Evolutionary conservation across 1,284 basidiomycete genomes (phyloP), one percentile per base, ranked within the genome.

Genomic region (Phylloporus sp.): DNA sequence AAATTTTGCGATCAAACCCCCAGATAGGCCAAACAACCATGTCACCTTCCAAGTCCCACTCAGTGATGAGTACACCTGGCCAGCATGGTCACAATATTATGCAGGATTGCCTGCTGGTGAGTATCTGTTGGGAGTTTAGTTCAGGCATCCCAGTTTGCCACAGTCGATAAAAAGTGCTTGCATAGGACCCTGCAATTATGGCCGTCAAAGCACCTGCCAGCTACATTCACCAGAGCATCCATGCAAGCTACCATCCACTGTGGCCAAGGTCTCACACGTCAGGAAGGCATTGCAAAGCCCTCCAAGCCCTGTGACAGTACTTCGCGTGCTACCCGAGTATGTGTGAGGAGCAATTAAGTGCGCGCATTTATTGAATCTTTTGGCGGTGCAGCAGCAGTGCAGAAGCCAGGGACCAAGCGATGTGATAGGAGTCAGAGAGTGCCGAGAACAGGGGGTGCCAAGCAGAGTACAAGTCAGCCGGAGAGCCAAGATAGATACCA

Each of bases 291-390:
- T 47, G 4, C 32, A 52, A 26, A 17, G 15, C 18, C 24, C 60
- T 28, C 42, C 26, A 12, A 44, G 44, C 31, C 42, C 62, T 57
- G 52, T 58, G 15, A 58, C 34, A 18, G 39, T 59, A 11, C 57
- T 64, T 34, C 60, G 66, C 26, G 62, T 73, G 32, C 74, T 70
- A 10, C 74, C 72, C 6, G 74, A 75, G 47, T n/a, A n/a, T n/a
- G n/a, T n/a, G n/a, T n/a, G n/a, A n/a, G n/a, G n/a, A n/a, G n/a
- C n/a, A n/a, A n/a, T n/a, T n/a, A n/a, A n/a, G n/a, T n/a, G n/a
- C n/a, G n/a, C n/a, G n/a, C n/a, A n/a, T n/a, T n/a, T n/a, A n/a
- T n/a, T n/a, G n/a, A n/a, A n/a, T n/a, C n/a, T n/a, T n/a, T n/a
- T n/a, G n/a, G n/a, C n/a, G n/a, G n/a, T n/a, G n/a, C n/a, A n/a